Evolutionary conservation across 345 rosid species (phyloP), one percentile per base, ranked within the genome.

Genomic region (Syzygium grande): DNA sequence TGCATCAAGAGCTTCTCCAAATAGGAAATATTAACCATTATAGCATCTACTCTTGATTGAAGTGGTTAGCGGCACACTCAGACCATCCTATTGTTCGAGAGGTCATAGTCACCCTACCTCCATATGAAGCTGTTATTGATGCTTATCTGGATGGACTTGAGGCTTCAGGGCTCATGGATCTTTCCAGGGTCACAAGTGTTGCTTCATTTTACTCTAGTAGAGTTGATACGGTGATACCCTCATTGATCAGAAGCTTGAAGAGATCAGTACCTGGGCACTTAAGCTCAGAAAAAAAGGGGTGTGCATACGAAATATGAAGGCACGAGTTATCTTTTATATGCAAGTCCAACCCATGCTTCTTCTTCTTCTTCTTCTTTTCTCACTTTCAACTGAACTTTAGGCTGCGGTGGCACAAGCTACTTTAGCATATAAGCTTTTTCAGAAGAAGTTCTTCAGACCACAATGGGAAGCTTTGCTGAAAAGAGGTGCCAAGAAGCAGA

Each of bases 401-500:
- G 87, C 78, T 55, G 80, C 53, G 11, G 87, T 86, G 25, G 79
- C 87, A 11, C 79, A 86, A 54, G 80, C 73, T 19, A 43, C 80
- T 54, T 49, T 86, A 15, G 73, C 78, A 55, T 86, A 59, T 51
- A 56, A 61, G 79, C 87, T 59, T 13, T 59, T 53, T 49, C 87
- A 86, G 87, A 86, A 86, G 80, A 55, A 55, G 49, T 86, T 34
- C 30, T 55, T 52, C 11, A 30, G 80, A 30, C 73, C 78, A 49
- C 19, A 63, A 34, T 65, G 49, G 87, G 80, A 86, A 23, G 80
- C 87, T 16, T 49, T 61, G 16, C 22, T 86, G 51, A 86, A n/a
- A 51, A 86, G 56, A 86, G 79, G 87, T 11, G 80, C 51, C 14
- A 86, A 86, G 87, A 86, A 86, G 52, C 87, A 86, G 87, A 29